Evolutionary conservation across 768 basidiomycete species (phyloP), one percentile per base, ranked within the genome.

Genomic region (Boletus pseudo-olivaceus): DNA sequence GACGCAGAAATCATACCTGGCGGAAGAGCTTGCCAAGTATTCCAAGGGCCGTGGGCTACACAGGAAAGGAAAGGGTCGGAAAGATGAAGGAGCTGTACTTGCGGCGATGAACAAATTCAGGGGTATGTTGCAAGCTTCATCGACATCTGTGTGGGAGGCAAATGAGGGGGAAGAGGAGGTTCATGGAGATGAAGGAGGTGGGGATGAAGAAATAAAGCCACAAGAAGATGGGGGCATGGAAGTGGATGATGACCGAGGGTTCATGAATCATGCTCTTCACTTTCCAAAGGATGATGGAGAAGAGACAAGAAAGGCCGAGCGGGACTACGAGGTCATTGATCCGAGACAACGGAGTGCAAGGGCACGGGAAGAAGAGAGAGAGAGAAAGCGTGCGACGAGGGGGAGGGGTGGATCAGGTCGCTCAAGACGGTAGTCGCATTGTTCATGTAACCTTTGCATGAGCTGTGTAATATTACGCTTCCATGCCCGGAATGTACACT

Each of bases 271-370:
- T 65, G 73, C 79, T 27, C 72, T 93, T 53, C 78, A 80, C 56
- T 91, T 93, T 72, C 83, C 88, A 10, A 91, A 91, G 71, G 90
- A 84, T 43, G 82, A 90, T 59, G 77, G 76, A 23, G 90, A 90
- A 62, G 90, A 93, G 71, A 78, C 77, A 23, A 67, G 68, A 56
- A 91, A 91, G 69, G 91, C 88, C 1, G 87, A 91, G 67, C 72
- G 88, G 49, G 91, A 93, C 53, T 93, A 92, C 63, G 90, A 93
- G 71, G 90, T 93, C 27, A 93, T 93, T 66, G 91, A 93, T 66
- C 90, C 91, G 0, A 73, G 91, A 54, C 79, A 81, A 45, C 72
- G 91, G 51, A 78, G 85, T 41, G 88, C 87, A 23, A 73, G 81
- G 45, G 91, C 91, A 26, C 82, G 77, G 62, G 87, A 92, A 62